phyloP scores from a whole-genome alignment of 371 early-diverging fungal species.

The Catenaria anguillulae region DNA sequence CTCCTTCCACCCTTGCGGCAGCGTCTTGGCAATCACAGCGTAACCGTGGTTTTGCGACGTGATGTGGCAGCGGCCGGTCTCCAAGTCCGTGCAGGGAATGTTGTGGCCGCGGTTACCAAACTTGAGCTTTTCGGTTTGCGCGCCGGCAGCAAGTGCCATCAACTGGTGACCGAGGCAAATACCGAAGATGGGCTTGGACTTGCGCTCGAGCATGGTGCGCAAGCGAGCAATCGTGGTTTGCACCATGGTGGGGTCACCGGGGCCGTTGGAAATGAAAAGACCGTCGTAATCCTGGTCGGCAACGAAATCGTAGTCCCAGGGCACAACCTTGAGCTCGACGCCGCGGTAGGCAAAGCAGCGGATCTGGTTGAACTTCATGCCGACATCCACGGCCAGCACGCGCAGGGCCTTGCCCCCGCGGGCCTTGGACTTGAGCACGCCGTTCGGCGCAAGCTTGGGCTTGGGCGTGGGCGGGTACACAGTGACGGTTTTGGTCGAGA shows the following conservation, averaged over 20 bases:
- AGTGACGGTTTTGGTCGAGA: slow-evolving; percentile 61
- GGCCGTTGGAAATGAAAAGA: slow-evolving; percentile 91
- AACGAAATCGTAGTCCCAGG: slow-evolving; percentile 85
- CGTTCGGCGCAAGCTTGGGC: slow-evolving; percentile 39
- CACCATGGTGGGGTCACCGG: slow-evolving; percentile 86
- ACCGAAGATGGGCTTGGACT: slow-evolving; percentile 86
- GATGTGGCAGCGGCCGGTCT: slow-evolving; percentile 90
- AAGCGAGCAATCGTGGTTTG: slow-evolving; percentile 55
- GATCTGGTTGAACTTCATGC: slow-evolving; percentile 96
- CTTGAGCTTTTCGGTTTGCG: slow-evolving; percentile 83
- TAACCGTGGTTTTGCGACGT: slow-evolving; percentile 93
- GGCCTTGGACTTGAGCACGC: neutral
- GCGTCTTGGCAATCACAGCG: slow-evolving; percentile 71
- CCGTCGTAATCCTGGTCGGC: slow-evolving; percentile 60
- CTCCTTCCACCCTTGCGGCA: slow-evolving; percentile 65
- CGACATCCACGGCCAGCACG: slow-evolving; percentile 85
- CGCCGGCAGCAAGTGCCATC: slow-evolving; percentile 82
- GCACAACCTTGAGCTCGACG: slow-evolving; percentile 83
- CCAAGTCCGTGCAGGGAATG: slow-evolving; percentile 90
- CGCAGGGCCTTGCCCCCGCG: slow-evolving; percentile 63
- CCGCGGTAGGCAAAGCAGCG: slow-evolving; percentile 87
- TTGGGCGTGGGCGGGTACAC: slow-evolving; percentile 52
- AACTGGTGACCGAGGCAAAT: slow-evolving; percentile 96
- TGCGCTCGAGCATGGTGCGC: slow-evolving; percentile 39
- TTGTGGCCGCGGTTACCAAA: slow-evolving; percentile 98